Conservation (phyloP, 75 land plant species). For the Pinus taeda region DNA sequence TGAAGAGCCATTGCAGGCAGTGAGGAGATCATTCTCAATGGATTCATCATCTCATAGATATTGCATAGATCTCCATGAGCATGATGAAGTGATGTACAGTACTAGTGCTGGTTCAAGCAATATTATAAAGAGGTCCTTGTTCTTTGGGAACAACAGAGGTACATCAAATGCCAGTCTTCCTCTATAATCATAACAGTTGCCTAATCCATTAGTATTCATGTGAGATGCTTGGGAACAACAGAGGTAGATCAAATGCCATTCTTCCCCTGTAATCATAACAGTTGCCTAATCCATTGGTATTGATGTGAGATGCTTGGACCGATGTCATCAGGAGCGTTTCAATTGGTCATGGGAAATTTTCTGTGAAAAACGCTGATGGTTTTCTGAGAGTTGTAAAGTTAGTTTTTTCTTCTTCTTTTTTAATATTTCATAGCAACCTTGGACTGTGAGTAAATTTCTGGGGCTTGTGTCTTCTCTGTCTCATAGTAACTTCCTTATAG, state of each 20-base stretch:
- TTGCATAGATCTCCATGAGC: not conserved
- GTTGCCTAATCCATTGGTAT: not conserved
- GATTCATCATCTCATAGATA: not conserved
- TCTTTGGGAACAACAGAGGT: slow-evolving; percentile 3
- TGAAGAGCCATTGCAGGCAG: not conserved
- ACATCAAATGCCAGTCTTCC: slow-evolving; percentile 2
- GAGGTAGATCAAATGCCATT: not conserved
- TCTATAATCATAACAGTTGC: not conserved
- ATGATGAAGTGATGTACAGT: not conserved
- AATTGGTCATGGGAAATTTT: not conserved
- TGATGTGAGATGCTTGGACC: not conserved
- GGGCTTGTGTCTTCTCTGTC: too few relatives aligned
- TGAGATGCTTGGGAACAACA: not conserved
- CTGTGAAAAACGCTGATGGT: not conserved
- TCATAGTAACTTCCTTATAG: too few relatives aligned
- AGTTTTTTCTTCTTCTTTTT: too few relatives aligned
- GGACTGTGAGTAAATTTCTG: too few relatives aligned
- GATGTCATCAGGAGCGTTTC: not conserved
- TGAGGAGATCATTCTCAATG: slow-evolving; percentile 14
- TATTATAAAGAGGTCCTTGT: not conserved
- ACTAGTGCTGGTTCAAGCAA: slow-evolving; percentile 3
- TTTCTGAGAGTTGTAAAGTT: not conserved
- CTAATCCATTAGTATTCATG: not conserved
- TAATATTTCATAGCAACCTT: too few relatives aligned
- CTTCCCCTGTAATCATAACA: not conserved